Conservation (phyloP, 2,329 filamentous ascomycete species). For the Didymella pinodella region DNA sequence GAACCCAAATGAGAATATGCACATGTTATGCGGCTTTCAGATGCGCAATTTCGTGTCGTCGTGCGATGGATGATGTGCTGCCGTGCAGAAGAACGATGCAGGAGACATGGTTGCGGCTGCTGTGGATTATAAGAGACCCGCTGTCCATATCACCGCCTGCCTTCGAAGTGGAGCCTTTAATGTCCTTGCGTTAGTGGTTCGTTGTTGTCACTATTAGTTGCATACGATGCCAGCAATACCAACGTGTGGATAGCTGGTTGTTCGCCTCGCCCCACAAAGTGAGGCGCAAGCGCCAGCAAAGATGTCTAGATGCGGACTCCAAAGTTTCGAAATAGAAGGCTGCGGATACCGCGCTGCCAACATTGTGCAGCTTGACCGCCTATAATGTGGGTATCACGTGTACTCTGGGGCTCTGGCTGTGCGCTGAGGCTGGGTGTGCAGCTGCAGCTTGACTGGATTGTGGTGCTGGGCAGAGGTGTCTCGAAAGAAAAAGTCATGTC, state of each 20-base stretch:
- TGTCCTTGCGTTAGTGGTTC: slow-evolving; percentile 13
- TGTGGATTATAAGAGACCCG: neutral
- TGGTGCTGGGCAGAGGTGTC: neutral
- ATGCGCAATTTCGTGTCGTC: neutral
- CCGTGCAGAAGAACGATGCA: neutral
- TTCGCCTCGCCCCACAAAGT: slow-evolving; percentile 24
- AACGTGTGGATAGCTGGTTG: slow-evolving; percentile 22
- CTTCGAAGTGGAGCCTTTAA: slow-evolving; percentile 16
- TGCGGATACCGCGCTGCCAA: slow-evolving; percentile 19
- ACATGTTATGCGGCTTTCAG: slow-evolving; percentile 24
- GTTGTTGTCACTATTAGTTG: slow-evolving; percentile 18
- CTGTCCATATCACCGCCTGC: slow-evolving; percentile 7
- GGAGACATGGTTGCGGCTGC: neutral
- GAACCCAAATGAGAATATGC: slow-evolving; percentile 31
- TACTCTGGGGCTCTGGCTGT: neutral
- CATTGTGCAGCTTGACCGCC: slow-evolving; percentile 18
- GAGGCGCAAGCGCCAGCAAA: slow-evolving; percentile 21
- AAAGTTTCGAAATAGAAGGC: slow-evolving; percentile 9
- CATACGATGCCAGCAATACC: slow-evolving; percentile 11
- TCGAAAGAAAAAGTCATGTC: neutral
- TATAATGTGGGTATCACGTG: slow-evolving; percentile 8
- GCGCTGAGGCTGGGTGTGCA: slow-evolving; percentile 9
- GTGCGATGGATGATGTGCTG: neutral
- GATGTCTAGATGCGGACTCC: slow-evolving; percentile 1
- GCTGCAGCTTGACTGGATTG: neutral